These are phyloP conservation scores for Alternaria brassicicola DNA, from an alignment of 2,329 filamentous ascomycete genomes.

Conservation along the genomic window DNA sequence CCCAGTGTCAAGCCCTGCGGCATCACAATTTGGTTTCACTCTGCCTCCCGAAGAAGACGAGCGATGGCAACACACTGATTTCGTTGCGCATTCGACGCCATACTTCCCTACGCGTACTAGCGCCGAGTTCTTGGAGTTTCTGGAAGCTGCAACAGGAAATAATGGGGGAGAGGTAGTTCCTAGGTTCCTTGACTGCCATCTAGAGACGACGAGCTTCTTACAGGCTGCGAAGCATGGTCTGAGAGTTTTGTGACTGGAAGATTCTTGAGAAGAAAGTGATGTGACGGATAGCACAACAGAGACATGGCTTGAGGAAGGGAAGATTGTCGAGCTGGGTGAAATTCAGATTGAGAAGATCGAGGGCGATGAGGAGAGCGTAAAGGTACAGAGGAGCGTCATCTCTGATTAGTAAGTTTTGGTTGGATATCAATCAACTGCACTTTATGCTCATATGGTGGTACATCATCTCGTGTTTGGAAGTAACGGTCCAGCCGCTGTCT, in stretches of 20 bases:
- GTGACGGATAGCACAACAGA: slow-evolving; percentile 56
- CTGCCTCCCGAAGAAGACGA: slow-evolving; percentile 48
- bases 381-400: slow-evolving; percentile 60
- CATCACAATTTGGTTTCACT: slow-evolving; percentile 58
- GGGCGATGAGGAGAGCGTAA: slow-evolving; percentile 49
- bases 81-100: slow-evolving; percentile 60
- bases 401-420: too few species aligned
- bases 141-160: slow-evolving; percentile 50
- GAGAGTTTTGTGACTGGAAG: slow-evolving; percentile 56
- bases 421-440: not conserved
- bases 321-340: slow-evolving; percentile 59
- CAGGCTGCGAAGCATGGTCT: slow-evolving; percentile 58
- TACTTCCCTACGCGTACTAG: slow-evolving; percentile 61
- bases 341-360: slow-evolving; percentile 53
- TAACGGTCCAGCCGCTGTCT: not conserved
- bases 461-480: not conserved
- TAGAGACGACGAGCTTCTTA: slow-evolving; percentile 57
- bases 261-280: slow-evolving; percentile 60
- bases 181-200: slow-evolving; percentile 55
- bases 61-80: slow-evolving; percentile 60
- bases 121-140: slow-evolving; percentile 59
- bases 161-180: slow-evolving; percentile 42
- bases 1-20: slow-evolving; percentile 55
- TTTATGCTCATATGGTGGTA: not conserved
- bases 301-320: slow-evolving; percentile 60